phyloP scores from a whole-genome alignment of 2,329 filamentous ascomycete genomes.

The Tothia fuscella region DNA sequence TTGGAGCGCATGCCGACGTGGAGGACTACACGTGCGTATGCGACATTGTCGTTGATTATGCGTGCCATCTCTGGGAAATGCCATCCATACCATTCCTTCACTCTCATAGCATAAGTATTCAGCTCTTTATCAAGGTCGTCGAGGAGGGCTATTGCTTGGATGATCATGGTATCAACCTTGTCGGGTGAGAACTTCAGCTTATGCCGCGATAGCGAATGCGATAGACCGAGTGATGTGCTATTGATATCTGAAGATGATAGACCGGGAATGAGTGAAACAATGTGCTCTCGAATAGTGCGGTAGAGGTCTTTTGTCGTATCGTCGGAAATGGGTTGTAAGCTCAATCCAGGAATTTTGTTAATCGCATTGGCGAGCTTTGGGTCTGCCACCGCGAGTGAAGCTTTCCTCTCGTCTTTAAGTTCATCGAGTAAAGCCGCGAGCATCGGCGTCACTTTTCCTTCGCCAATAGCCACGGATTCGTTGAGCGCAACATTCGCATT shows the following conservation, averaged over 20 bases:
- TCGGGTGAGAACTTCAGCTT: constrained; percentile 98
- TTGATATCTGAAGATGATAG: constrained; percentile 75
- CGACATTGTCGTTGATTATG: constrained; percentile 89
- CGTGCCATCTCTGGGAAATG: constrained; percentile 98
- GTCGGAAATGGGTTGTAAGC: constrained; percentile 73
- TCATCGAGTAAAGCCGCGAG: constrained; percentile 71
- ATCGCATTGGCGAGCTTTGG: constrained; percentile 84
- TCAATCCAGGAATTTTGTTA: constrained; percentile 78
- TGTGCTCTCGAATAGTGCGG: constrained; percentile 83
- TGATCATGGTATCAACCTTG: constrained; percentile 99
- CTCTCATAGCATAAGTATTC: constrained; percentile 97
- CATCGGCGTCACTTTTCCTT: constrained; percentile 89
- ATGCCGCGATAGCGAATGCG: constrained; percentile 90
- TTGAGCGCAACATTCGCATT: constrained; percentile 82
- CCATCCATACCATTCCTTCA: constrained; percentile 99
- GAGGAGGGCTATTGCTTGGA: constrained; percentile 85
- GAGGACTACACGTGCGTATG: constrained; percentile 80
- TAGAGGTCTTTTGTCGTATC: constrained; percentile 77
- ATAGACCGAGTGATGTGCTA: constrained; percentile 91
- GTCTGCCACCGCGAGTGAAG: constrained; percentile 85
- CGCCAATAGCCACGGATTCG: constrained; percentile 77
- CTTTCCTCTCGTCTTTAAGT: constrained; percentile 96
- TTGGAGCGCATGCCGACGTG: constrained; percentile 82
- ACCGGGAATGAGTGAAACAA: constrained; percentile 82
- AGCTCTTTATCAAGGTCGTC: constrained; percentile 98